These are phyloP conservation scores for Kewa caespitosa DNA, from an alignment of 179 eudicot genomes.

Conservation along the genomic window DNA sequence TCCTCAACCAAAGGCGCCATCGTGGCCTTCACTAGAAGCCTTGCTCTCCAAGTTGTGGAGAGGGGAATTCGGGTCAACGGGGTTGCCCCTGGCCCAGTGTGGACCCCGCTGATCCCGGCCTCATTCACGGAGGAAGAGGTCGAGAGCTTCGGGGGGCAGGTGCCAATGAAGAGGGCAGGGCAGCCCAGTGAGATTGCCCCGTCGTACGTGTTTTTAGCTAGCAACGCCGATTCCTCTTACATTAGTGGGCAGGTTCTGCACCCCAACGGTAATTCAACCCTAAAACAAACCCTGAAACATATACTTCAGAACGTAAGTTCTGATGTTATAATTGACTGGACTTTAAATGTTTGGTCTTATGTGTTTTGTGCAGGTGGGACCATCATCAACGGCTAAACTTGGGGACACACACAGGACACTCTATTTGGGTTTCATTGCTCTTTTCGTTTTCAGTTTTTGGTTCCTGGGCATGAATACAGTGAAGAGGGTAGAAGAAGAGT, in stretches of 20 bases:
- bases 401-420: too few relatives aligned
- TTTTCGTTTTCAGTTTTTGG: too few relatives aligned
- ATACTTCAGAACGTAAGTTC: neutral
- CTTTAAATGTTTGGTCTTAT: neutral
- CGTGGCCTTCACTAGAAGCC: slow-evolving; percentile 66
- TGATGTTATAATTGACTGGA: neutral
- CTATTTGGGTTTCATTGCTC: too few relatives aligned
- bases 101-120: slow-evolving; percentile 82
- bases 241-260: slow-evolving; percentile 83
- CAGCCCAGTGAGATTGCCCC: slow-evolving; percentile 88
- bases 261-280: slow-evolving; percentile 55
- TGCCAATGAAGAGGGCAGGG: slow-evolving; percentile 82
- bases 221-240: slow-evolving; percentile 72
- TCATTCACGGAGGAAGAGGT: slow-evolving; percentile 55
- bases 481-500: neutral
- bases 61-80: slow-evolving; percentile 78
- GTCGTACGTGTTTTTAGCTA: slow-evolving; percentile 76
- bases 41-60: slow-evolving; percentile 61
- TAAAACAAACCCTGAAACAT: neutral
- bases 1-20: slow-evolving; percentile 80
- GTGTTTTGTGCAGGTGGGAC: slow-evolving; percentile 48
- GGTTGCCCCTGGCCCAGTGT: slow-evolving; percentile 83
- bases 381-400: slow-evolving; percentile 43
- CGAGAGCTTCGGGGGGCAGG: slow-evolving; percentile 52
- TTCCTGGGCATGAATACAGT: neutral